A percentile compares a stretch with the other conserved stretches of the same genome.
Conservation (phyloP, 2,329 filamentous ascomycete species). For the Diatrype stigma region DNA sequence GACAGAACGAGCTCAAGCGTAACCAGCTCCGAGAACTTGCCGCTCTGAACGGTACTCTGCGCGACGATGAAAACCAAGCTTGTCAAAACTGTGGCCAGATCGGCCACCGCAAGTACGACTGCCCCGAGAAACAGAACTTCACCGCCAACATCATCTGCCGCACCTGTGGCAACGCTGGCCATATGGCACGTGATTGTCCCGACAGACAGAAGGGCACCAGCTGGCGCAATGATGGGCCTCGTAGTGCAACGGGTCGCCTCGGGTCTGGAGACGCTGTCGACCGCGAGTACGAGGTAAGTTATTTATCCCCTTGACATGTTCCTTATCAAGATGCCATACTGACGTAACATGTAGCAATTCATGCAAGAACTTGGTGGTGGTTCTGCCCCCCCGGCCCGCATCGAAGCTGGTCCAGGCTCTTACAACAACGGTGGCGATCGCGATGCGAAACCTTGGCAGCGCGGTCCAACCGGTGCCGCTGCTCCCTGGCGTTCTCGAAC, state of each 20-base stretch:
- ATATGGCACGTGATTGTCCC: conserved; percentile 97
- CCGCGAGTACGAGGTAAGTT: conserved; percentile 85
- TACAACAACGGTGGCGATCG: conserved; percentile 49
- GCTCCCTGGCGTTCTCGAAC: conserved; percentile 71
- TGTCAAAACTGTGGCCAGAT: conserved; percentile 99
- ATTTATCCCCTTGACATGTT: not conserved
- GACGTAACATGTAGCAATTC: conserved; percentile 63
- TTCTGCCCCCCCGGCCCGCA: conserved; percentile 67
- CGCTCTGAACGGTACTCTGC: conserved; percentile 95
- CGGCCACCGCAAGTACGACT: conserved; percentile 97
- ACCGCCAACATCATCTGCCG: conserved; percentile 99
- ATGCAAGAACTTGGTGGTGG: conserved; percentile 94
- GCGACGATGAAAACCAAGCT: conserved; percentile 98
- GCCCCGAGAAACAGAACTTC: conserved; percentile 94
- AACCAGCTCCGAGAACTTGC: conserved; percentile 98
- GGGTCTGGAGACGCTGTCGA: conserved; percentile 81
- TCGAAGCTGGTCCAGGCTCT: conserved; percentile 75
- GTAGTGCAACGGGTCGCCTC: conserved; percentile 57
- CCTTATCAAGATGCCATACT: conserved; percentile 27
- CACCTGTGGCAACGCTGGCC: conserved; percentile 94
- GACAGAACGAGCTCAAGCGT: conserved; percentile 97
- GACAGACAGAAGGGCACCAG: conserved; percentile 86
- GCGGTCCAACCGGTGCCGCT: conserved; percentile 75
- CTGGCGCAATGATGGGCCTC: conserved; percentile 74
- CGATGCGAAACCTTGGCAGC: conserved; percentile 81